Evolutionary conservation across 1,284 basidiomycete genomes (phyloP).

Genomic region (Rhizoctonia solani): DNA sequence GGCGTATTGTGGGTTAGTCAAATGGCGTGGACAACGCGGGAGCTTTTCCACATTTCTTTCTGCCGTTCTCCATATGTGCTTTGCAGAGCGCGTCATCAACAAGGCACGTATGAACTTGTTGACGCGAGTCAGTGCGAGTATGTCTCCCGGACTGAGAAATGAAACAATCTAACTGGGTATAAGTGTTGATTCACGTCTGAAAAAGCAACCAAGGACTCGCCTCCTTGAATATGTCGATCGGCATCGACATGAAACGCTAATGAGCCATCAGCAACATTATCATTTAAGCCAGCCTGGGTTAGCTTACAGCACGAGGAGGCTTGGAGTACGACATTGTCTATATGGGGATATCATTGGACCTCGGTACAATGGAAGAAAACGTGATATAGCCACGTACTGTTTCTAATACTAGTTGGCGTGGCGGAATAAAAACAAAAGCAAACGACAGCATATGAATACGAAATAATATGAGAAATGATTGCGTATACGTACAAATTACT

Average conservation of each 20-base stretch:
- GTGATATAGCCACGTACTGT: background rate
- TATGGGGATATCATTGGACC: background rate
- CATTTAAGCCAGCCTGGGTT: background rate
- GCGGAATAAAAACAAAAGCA: background rate
- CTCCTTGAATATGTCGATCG: slow-evolving; percentile 30
- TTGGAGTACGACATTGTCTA: background rate
- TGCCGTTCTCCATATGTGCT: slow-evolving; percentile 24
- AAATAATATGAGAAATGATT: too few relatives aligned
- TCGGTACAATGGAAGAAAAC: background rate
- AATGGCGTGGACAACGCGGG: slow-evolving; percentile 19
- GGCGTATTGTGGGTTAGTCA: slow-evolving; percentile 25
- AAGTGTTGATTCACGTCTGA: background rate
- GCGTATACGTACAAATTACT: slow-evolving; percentile 15
- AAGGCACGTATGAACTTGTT: slow-evolving; percentile 19
- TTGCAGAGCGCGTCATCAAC: slow-evolving; percentile 23
- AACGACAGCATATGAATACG: background rate
- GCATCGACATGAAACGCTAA: slow-evolving; percentile 1
- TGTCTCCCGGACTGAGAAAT: slow-evolving; percentile 8
- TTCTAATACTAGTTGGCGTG: background rate
- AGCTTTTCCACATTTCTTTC: slow-evolving; percentile 26
- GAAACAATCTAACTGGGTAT: slow-evolving; percentile 7
- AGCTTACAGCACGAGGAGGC: background rate
- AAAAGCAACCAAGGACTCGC: background rate
- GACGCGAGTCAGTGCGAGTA: slow-evolving; percentile 19
- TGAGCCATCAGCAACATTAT: background rate